These are phyloP conservation scores for Cocos nucifera DNA, from an alignment of 176 grass and related monocot species.

Conservation along the genomic window DNA sequence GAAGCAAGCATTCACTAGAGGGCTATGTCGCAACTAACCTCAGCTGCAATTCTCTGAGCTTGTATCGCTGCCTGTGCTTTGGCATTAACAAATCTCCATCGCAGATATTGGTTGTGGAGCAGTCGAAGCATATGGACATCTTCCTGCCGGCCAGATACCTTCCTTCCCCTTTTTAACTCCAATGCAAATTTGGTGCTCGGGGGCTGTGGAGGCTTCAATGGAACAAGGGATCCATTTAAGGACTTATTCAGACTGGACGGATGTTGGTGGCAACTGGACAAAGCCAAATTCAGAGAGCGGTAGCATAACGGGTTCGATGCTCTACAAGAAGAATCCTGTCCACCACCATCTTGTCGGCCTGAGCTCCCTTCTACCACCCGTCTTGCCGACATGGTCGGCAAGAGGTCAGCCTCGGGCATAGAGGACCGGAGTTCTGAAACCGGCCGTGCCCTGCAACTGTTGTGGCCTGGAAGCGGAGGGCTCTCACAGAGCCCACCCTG, in stretches of 20 bases:
- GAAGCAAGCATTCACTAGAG: not conserved
- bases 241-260: constrained; percentile 10
- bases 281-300: constrained; percentile 57
- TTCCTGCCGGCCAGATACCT: constrained; percentile 39
- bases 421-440: constrained; percentile 62
- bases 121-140: constrained; percentile 63
- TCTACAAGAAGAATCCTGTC: constrained; percentile 15
- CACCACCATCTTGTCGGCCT: not conserved
- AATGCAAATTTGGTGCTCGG: constrained; percentile 25
- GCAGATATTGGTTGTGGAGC: constrained; percentile 52
- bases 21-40: constrained; percentile 25
- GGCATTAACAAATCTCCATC: constrained; percentile 62
- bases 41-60: constrained; percentile 32
- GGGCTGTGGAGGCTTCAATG: constrained; percentile 56
- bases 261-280: constrained; percentile 31
- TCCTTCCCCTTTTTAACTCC: constrained; percentile 53
- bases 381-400: constrained; percentile 6
- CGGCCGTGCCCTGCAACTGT: constrained; percentile 34
- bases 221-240: constrained; percentile 8
- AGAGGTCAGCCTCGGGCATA: constrained; percentile 38
- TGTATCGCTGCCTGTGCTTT: constrained; percentile 23
- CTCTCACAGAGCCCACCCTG: constrained; percentile 45
- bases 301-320: constrained; percentile 56
- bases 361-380: not conserved
- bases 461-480: constrained; percentile 42